These are phyloP conservation scores for Austroboletus festivus DNA, from an alignment of 768 basidiomycete genomes.

Conservation along the genomic window DNA sequence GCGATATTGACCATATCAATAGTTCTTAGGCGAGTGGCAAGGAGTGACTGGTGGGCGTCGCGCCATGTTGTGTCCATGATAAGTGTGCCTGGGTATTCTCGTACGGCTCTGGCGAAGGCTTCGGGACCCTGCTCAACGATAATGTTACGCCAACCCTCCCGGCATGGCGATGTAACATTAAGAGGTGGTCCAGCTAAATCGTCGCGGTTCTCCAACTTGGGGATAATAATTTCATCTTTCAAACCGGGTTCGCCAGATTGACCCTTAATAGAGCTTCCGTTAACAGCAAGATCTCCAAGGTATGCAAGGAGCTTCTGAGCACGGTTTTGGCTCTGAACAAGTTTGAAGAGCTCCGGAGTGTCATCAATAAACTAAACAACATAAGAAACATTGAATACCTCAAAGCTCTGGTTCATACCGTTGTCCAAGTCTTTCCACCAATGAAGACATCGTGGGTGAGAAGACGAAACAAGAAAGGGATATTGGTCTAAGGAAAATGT, in stretches of 20 bases:
- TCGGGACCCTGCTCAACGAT: conserved; percentile 97
- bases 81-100: conserved; percentile 90
- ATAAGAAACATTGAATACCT: conserved; percentile 7
- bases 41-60: conserved; percentile 96
- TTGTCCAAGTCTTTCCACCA: conserved; percentile 97
- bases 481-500: conserved; percentile 72
- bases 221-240: conserved; percentile 81
- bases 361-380: conserved; percentile 89
- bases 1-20: conserved; percentile 98
- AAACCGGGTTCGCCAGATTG: conserved; percentile 94
- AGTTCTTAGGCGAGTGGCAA: conserved; percentile 94
- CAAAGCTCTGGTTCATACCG: conserved; percentile 42
- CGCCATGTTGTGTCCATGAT: conserved; percentile 99
- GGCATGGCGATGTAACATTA: conserved; percentile 81
- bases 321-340: conserved; percentile 96
- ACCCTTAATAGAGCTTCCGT: conserved; percentile 96
- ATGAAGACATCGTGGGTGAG: conserved; percentile 96
- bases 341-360: conserved; percentile 98
- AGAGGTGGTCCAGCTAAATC: conserved; percentile 71
- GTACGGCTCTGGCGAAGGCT: conserved; percentile 96
- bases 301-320: conserved; percentile 97
- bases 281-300: conserved; percentile 96
- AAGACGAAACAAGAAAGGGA: conserved; percentile 98
- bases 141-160: conserved; percentile 95
- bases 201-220: conserved; percentile 73